Evolutionary conservation across 768 basidiomycete genomes (phyloP), one percentile per base, ranked within the genome.

Genomic region (Mycena rosella): DNA sequence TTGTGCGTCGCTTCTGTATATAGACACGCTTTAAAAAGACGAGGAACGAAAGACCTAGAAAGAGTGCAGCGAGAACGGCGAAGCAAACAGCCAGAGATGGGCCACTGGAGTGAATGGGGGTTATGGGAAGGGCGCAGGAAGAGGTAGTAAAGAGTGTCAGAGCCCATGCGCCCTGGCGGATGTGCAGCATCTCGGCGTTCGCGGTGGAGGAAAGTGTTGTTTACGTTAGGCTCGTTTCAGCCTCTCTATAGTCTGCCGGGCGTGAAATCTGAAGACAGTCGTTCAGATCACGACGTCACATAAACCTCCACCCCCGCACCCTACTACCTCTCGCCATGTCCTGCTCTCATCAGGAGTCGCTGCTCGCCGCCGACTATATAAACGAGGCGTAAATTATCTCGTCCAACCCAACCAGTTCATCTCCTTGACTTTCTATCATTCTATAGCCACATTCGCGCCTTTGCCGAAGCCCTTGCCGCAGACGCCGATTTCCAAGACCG

Each of bases 401-500:
- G 14, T 40, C 38, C 17, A 40, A 18, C 4, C 5, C 38, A n/a
- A n/a, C 38, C 14, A 40, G 7, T 13, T 5, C 14, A 8, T 1
- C n/a, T 45, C 3, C 32, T 26, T 36, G 9, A 55, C 52, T 32
- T 29, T 36, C n/a, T n/a, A n/a, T n/a, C 53, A 15, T 42, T 26
- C 44, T 34, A 24, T 62, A 85, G 85, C 15, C 84, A 85, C 70
- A 89, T 97, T 48, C 85, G 86, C 60, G 90, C 94, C 2, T 98
- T 97, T 76, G 87, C 86, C 22, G 86, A 91, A 67, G 95, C 95
- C 3, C 81, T 98, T 20, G 80, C 82, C 24, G 78, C 87, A 15
- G 66, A 67, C 1, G 90, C 91, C 58, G 65, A 60, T 24, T 48
- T 47, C 74, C n/a, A n/a, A n/a, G n/a, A n/a, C n/a, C 42, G 80